Percentiles rank a stretch among this genome's conserved stretches.
Conservation (phyloP, 2,329 filamentous ascomycete genomes). For the Phaeosphaeriaceae sp. region DNA sequence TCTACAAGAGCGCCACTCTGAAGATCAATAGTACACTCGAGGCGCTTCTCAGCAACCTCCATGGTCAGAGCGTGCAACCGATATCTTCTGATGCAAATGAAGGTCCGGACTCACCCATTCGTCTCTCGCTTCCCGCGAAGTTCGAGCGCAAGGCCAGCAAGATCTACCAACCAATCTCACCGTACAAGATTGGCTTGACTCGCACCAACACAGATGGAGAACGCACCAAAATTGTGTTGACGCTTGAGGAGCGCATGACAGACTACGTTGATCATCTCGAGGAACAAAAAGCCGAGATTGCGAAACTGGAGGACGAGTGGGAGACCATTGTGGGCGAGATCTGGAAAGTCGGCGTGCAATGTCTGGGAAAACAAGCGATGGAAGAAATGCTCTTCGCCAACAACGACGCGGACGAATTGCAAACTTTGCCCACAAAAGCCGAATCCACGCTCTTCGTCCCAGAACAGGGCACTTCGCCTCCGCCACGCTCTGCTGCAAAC, state of each 20-base stretch:
- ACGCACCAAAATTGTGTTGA: constrained; percentile 11
- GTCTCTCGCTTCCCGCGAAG: constrained; percentile 24
- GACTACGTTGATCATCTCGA: constrained; percentile 29
- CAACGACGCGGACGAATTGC: background rate
- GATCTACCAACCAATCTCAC: constrained; percentile 29
- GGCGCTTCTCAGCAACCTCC: constrained; percentile 14
- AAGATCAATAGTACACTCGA: constrained; percentile 32
- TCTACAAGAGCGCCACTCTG: constrained; percentile 25
- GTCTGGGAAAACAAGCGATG: constrained; percentile 33
- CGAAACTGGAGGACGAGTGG: constrained; percentile 34
- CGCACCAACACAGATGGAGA: constrained; percentile 19
- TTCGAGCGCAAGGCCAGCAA: constrained; percentile 25
- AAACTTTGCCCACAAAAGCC: constrained; percentile 5
- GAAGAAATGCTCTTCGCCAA: constrained; percentile 22
- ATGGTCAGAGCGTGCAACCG: constrained; percentile 22
- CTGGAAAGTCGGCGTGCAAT: constrained; percentile 32
- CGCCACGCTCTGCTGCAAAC: background rate
- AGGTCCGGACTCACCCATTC: constrained; percentile 13
- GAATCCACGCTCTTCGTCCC: constrained; percentile 27
- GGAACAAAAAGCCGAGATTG: constrained; percentile 26
- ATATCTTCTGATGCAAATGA: constrained; percentile 10
- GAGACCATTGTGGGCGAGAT: constrained; percentile 37
- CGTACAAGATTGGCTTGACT: constrained; percentile 16
- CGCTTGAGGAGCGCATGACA: constrained; percentile 27
- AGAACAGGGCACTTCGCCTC: constrained; percentile 17